Base-by-base conservation (phyloP, 768 basidiomycete genomes). In the Podaxis mareebaensis region DNA sequence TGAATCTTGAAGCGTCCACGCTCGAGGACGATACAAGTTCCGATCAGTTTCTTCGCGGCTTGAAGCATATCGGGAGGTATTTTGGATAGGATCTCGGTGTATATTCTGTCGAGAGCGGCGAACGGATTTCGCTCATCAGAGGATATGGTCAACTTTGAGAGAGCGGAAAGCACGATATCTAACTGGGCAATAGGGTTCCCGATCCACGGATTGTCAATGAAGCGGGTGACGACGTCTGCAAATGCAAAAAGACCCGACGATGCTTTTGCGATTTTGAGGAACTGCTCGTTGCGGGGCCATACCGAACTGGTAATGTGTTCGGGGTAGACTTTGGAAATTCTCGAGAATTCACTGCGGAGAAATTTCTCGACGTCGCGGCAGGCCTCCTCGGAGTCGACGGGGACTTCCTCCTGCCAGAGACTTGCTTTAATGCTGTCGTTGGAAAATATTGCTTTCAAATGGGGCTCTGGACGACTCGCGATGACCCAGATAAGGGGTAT, bases 181-280 rank as follows among this genome's bases (percentile, higher is more conserved):
- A 48, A 22, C n/a, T 61, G 51, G 15, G 38, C 36, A 24, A 26
- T 30, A 10, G 60, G 52, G n/a, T 53, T 53, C 2, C 38, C 40
- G 38, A 30, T 4, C 5, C 20, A 20, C 6, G 26, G 24, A 42
- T 54, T 65, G 12, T 54, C 68, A 22, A 73, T 60, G 60, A 66
- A 73, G 11, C 65, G 7, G 68, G n/a, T 30, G 22, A 67, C 63
- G 4, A 67, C 68, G 0, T 68, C 61, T 6, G 67, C 66, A 39
- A 72, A 75, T 36, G 73, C 68, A 54, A 73, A 74, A 38, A 67
- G 66, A 10, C 71, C 70, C 2, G 66, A 68, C 3, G 72, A 65
- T 20, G 65, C 69, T 1, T 65, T 11, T 0, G 67, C 65, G 0
- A 74, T 59, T 1, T 17, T 24, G 15, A 67, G 52, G 2, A 73